Evolutionary conservation across 225 moss, liverwort and hornwort species (phyloP), one percentile per base, ranked within the genome.

Genomic region (Polytrichum formosum): DNA sequence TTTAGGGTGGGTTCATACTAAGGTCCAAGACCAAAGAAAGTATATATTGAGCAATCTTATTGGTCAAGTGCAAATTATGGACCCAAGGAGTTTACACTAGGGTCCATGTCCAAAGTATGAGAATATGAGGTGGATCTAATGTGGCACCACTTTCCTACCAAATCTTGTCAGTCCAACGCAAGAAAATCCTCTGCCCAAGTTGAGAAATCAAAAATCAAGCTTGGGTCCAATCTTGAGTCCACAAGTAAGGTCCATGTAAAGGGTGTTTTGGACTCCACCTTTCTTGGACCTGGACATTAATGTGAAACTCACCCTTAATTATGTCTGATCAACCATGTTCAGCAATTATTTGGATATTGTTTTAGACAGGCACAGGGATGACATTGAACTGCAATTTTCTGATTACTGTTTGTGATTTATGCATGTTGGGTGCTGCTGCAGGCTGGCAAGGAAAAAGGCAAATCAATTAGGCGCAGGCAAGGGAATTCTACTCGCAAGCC

Each of bases 391-490:
- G 21, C 21, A 58, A 58, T 13, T 4, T 46, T 46, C 46, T 46
- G 46, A 46, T 46, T 46, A 13, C 46, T 46, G 46, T 10, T 46
- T 46, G 13, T 13, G 13, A 46, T 46, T 3, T 16, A 58, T 20
- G 21, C n/a, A 6, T 58, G 58, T 23, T 19, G n/a, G 73, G 65
- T 67, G 26, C 61, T 21, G 65, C 20, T 35, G 70, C 81, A 81
- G 76, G 64, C 68, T 58, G 22, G 35, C 26, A 73, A 73, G 54
- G 27, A 61, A 65, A 76, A 81, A 70, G 70, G 73, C 60, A 76
- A 73, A 67, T 35, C 65, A 35, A 76, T 18, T 66, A 26, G 76
- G 73, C 66, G 62, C 26, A 76, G 55, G 55, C 81, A 81, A 73
- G 69, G 62, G 37, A 73, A 29, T 31, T 75, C 72, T 35, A 33